These are phyloP conservation scores for Lachnellula hyalina DNA, from an alignment of 2,329 filamentous ascomycete genomes.

Conservation along the genomic window DNA sequence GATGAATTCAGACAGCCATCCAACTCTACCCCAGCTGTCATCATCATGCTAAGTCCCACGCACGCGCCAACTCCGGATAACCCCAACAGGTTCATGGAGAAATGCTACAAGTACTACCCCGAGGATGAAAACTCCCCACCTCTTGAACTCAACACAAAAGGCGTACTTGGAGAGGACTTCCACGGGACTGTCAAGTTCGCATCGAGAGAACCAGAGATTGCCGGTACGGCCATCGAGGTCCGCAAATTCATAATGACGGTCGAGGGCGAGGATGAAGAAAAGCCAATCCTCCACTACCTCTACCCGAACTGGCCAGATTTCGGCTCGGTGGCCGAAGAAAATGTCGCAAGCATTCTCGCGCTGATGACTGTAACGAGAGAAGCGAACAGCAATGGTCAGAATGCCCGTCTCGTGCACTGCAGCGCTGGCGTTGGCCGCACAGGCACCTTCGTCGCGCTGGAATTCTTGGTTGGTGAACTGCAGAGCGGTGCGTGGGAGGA, in stretches of 20 bases:
- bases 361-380: conserved; percentile 63
- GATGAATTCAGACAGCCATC: conserved; percentile 50
- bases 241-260: conserved; percentile 61
- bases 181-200: conserved; percentile 61
- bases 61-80: conserved; percentile 41
- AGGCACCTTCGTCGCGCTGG: conserved; percentile 94
- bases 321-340: conserved; percentile 66
- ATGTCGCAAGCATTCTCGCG: conserved; percentile 62
- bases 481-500: conserved; percentile 55
- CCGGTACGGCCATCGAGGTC: conserved; percentile 63
- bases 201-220: conserved; percentile 42
- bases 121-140: conserved; percentile 46
- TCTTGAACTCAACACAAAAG: conserved; percentile 53
- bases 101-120: conserved; percentile 88
- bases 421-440: conserved; percentile 91
- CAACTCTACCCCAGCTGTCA: conserved; percentile 65
- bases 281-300: conserved; percentile 74
- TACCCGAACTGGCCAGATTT: conserved; percentile 91
- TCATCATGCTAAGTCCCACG: conserved; percentile 92
- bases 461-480: conserved; percentile 80
- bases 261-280: conserved; percentile 43
- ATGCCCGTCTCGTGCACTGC: conserved; percentile 78
- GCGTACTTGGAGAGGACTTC: conserved; percentile 63
- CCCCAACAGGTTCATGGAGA: conserved; percentile 55
- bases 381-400: conserved; percentile 49